phyloP scores from a whole-genome alignment of 208 protist species.

The Leishmania tarentolae region DNA sequence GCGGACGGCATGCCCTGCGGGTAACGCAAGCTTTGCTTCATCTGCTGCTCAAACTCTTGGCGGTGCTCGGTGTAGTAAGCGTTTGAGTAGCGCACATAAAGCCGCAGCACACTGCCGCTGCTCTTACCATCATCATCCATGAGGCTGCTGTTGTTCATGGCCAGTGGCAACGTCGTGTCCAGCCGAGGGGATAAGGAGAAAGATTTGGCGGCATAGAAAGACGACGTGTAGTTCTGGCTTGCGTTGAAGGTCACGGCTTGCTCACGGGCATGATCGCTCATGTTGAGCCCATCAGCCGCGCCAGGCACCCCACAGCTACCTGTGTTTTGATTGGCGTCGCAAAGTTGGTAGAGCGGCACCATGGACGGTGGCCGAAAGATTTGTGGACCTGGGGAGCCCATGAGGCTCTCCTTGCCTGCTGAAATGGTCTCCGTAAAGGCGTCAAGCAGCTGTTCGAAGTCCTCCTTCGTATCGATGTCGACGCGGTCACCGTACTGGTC shows the following conservation, averaged over 20 bases:
- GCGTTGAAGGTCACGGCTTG: background rate
- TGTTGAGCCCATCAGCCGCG: background rate
- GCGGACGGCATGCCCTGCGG: constrained; percentile 11
- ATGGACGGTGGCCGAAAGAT: background rate
- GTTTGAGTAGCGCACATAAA: constrained; percentile 83
- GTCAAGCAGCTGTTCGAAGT: constrained; percentile 57
- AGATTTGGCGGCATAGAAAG: background rate
- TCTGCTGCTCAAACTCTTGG: constrained; percentile 22
- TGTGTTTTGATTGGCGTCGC: background rate
- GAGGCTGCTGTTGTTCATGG: background rate
- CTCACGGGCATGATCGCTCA: background rate
- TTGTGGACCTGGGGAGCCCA: too few species aligned
- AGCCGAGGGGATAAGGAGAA: background rate
- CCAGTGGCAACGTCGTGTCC: background rate
- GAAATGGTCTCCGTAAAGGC: constrained; percentile 32
- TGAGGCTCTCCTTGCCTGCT: background rate
- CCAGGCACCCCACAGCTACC: background rate
- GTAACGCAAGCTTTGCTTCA: background rate
- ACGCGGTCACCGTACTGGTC: constrained; percentile 68
- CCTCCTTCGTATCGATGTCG: constrained; percentile 77
- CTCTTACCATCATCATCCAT: constrained; percentile 39
- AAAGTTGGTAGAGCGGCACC: background rate
- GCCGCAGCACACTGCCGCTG: constrained; percentile 61
- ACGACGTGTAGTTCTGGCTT: background rate
- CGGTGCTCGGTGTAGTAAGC: constrained; percentile 28